Percentiles rank a stretch among this genome's conserved stretches.
Evolutionary conservation across 1,284 basidiomycete species (phyloP).

Genomic region (Pseudozyma hubeiensis): DNA sequence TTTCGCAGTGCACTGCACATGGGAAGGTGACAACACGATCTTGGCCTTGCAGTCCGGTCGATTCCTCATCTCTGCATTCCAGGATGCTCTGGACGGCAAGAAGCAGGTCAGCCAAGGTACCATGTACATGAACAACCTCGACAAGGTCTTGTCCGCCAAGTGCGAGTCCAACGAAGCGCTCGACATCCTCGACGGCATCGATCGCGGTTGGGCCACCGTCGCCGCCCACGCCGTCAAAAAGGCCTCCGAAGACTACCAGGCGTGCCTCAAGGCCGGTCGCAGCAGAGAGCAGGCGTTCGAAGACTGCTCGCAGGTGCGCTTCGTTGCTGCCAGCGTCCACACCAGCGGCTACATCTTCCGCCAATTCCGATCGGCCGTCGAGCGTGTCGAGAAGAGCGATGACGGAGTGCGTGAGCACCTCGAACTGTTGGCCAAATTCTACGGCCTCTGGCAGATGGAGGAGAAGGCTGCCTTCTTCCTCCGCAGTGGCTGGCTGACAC

Average conservation of each 20-base stretch:
- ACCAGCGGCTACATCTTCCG: constrained; percentile 68
- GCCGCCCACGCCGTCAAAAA: constrained; percentile 73
- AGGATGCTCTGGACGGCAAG: constrained; percentile 71
- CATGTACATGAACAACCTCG: constrained; percentile 71
- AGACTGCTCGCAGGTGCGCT: constrained; percentile 72
- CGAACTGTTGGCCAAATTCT: constrained; percentile 59
- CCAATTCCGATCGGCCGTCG: constrained; percentile 66
- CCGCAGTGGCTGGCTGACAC: constrained; percentile 70
- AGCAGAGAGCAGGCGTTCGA: constrained; percentile 73
- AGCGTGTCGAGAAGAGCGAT: constrained; percentile 51
- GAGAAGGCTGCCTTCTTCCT: constrained; percentile 74
- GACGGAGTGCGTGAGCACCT: constrained; percentile 64
- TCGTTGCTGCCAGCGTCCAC: constrained; percentile 72
- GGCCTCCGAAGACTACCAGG: constrained; percentile 71
- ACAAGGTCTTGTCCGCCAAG: constrained; percentile 69
- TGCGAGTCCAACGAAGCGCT: constrained; percentile 69
- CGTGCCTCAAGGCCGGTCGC: constrained; percentile 70
- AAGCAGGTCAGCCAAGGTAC: constrained; percentile 69
- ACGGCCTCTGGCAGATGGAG: constrained; percentile 73
- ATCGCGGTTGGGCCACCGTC: constrained; percentile 72
- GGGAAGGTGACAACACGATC: constrained; percentile 71
- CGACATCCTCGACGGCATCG: constrained; percentile 71
- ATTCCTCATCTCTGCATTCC: constrained; percentile 72
- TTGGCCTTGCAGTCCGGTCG: constrained; percentile 73
- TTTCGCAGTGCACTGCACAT: constrained; percentile 69